These are phyloP conservation scores for Phytophthora melonis DNA, from an alignment of 352 stramenopile species.

Conservation along the genomic window DNA sequence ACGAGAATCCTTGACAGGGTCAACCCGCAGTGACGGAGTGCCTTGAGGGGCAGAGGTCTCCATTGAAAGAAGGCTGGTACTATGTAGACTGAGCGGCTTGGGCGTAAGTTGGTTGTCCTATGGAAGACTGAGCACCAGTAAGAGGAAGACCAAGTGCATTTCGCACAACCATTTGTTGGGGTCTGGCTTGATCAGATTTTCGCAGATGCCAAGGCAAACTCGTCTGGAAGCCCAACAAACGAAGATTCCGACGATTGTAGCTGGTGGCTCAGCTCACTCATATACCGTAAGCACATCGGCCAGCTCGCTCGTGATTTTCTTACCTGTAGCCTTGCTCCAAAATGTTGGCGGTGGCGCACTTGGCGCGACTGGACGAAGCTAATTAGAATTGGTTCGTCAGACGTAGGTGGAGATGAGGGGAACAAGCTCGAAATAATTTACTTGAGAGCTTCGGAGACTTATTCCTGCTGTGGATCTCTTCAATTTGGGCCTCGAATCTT, in stretches of 20 bases:
- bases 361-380: too few species aligned
- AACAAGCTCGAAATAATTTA: background rate
- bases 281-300: too few species aligned
- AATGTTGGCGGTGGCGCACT: too few species aligned
- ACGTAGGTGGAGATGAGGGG: background rate
- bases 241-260: background rate
- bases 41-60: background rate
- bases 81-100: too few species aligned
- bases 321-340: too few species aligned
- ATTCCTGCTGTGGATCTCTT: background rate
- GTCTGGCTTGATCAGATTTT: slow-evolving; percentile 3
- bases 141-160: background rate
- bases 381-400: background rate
- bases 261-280: too few species aligned
- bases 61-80: background rate
- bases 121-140: background rate
- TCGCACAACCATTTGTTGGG: background rate
- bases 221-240: background rate
- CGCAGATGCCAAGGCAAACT: background rate
- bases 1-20: background rate
- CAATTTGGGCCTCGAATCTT: background rate
- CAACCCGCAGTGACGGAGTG: background rate
- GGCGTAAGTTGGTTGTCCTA: too few species aligned
- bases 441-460: background rate
- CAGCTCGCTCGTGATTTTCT: too few species aligned